These are phyloP conservation scores for Tylopilus felleus DNA, from an alignment of 768 basidiomycete genomes.

Conservation along the genomic window DNA sequence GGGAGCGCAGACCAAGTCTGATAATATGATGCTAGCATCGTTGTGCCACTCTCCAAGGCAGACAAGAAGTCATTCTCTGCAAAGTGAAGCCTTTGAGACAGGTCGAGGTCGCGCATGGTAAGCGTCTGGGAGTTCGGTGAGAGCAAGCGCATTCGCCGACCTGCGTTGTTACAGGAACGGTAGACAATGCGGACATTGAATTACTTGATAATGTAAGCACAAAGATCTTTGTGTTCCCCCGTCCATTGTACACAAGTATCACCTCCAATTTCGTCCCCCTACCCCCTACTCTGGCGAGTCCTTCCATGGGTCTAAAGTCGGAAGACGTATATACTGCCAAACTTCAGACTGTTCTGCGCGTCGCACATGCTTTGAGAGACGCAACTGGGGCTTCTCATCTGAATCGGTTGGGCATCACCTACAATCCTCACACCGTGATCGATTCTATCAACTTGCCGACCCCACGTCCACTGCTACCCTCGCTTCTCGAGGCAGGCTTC, in stretches of 20 bases:
- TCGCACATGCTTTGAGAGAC: neutral
- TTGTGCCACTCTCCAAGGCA: neutral
- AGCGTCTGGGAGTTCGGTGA: neutral
- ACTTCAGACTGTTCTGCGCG: neutral
- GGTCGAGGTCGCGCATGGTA: conserved; percentile 1
- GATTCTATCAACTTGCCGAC: neutral
- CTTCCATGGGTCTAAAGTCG: neutral
- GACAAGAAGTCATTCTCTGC: neutral
- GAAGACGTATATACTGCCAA: neutral
- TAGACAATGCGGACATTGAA: conserved; percentile 17
- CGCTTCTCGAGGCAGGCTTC: neutral
- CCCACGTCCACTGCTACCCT: neutral
- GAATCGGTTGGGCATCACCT: neutral
- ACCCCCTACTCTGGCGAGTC: neutral
- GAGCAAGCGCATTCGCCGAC: too few species aligned
- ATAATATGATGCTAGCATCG: neutral
- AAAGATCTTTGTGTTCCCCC: too few species aligned
- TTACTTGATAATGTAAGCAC: too few species aligned
- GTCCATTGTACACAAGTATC: too few species aligned
- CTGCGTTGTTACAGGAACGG: too few species aligned
- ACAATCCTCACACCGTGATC: neutral
- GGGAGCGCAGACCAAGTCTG: neutral
- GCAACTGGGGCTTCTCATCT: neutral
- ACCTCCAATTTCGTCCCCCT: too few species aligned
- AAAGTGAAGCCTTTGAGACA: neutral